Percentiles rank a stretch among this genome's conserved stretches.
Evolutionary conservation across 768 basidiomycete species (phyloP).

Genomic region (Boletus sp.): DNA sequence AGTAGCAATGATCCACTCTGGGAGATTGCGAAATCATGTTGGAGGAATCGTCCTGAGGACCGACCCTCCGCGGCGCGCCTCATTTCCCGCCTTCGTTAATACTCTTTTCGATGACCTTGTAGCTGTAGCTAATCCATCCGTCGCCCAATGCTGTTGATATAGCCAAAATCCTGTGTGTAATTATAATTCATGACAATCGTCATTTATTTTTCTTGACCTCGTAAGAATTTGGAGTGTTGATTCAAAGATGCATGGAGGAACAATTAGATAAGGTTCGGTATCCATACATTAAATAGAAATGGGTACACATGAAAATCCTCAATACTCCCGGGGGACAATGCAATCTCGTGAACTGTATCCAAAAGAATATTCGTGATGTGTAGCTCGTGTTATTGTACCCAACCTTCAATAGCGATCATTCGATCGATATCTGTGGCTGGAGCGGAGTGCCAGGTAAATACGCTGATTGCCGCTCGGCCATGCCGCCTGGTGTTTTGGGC

Average conservation of each 20-base stretch:
- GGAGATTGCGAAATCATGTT: constrained; percentile 6
- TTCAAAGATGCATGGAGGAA: constrained; percentile 6
- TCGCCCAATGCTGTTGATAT: not conserved
- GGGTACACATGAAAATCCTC: constrained; percentile 8
- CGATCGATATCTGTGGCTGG: constrained; percentile 71
- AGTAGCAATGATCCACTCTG: constrained; percentile 12
- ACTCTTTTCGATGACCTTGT: not conserved
- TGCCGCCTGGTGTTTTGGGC: constrained; percentile 40
- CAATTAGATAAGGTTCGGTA: constrained; percentile 16
- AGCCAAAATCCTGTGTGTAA: not conserved
- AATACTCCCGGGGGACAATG: not conserved
- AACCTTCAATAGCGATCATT: constrained; percentile 37
- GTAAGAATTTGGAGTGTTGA: not conserved
- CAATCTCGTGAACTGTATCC: constrained; percentile 1
- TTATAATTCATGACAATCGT: not conserved
- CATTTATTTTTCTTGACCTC: not conserved
- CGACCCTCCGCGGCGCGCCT: constrained; percentile 15
- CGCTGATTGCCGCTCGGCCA: constrained; percentile 45
- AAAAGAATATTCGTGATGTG: constrained; percentile 3
- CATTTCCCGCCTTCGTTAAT: not conserved
- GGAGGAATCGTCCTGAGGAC: not conserved
- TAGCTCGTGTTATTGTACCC: not conserved
- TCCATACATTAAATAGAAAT: constrained; percentile 20
- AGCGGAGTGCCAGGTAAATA: constrained; percentile 45
- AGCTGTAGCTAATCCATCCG: not conserved